These are phyloP conservation scores for Hypoxylon rubiginosum DNA, from an alignment of 2,329 filamentous ascomycete genomes.

Conservation along the genomic window DNA sequence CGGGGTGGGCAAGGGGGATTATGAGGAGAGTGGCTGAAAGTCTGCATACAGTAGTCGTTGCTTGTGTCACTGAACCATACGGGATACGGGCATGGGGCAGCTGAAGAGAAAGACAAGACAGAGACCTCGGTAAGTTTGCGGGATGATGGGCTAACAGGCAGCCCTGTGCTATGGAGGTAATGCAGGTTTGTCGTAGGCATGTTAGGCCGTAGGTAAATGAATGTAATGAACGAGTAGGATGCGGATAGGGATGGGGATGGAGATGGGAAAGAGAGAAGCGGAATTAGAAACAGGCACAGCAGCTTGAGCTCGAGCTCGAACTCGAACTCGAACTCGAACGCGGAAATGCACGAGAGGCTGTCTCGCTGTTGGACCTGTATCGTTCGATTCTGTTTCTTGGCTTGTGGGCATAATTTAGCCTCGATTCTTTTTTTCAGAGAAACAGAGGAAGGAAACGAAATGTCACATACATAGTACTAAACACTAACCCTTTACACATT, in stretches of 20 bases:
- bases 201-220: background rate
- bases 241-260: constrained; percentile 21
- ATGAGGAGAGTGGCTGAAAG: constrained; percentile 40
- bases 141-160: constrained; percentile 19
- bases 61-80: constrained; percentile 29
- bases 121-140: constrained; percentile 33
- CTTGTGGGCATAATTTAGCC: constrained; percentile 31
- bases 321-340: background rate
- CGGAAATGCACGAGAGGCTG: constrained; percentile 33
- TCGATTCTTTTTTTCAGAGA: constrained; percentile 12
- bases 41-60: constrained; percentile 29
- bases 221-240: constrained; percentile 28
- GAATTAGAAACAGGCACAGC: constrained; percentile 22
- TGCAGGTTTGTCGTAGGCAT: constrained; percentile 1
- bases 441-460: background rate
- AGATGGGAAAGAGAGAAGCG: background rate
- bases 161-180: background rate
- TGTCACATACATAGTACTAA: constrained; percentile 11
- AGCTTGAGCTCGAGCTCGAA: background rate
- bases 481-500: constrained; percentile 4
- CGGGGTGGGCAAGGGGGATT: constrained; percentile 23
- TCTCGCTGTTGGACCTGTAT: constrained; percentile 16
- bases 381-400: constrained; percentile 38
- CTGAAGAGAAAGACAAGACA: constrained; percentile 7
- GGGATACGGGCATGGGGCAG: constrained; percentile 23